Evolutionary conservation across 2,329 filamentous ascomycete species (phyloP).

Genomic region (Diaporthe citrichinensis): DNA sequence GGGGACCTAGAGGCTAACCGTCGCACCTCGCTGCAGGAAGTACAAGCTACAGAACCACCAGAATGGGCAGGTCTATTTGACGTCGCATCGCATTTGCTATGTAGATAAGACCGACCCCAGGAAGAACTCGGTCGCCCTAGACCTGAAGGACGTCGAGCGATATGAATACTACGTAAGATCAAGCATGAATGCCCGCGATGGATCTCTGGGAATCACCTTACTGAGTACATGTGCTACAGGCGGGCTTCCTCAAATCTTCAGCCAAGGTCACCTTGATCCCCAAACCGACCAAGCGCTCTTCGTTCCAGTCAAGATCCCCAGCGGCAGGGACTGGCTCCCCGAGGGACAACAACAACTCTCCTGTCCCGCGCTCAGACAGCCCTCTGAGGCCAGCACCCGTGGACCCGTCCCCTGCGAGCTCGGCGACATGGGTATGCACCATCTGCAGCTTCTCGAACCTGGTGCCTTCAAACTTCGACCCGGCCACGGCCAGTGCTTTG

Average conservation of each 20-base stretch:
- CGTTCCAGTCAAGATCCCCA: slow-evolving; percentile 68
- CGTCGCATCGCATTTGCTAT: slow-evolving; percentile 95
- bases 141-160: slow-evolving; percentile 91
- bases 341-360: slow-evolving; percentile 62
- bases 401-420: slow-evolving; percentile 65
- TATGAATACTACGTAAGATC: slow-evolving; percentile 85
- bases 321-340: slow-evolving; percentile 59
- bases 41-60: slow-evolving; percentile 95
- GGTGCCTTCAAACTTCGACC: slow-evolving; percentile 93
- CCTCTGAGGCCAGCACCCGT: slow-evolving; percentile 58
- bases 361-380: slow-evolving; percentile 59
- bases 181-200: not conserved
- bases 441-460: slow-evolving; percentile 97
- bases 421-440: slow-evolving; percentile 92
- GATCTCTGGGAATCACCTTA: slow-evolving; percentile 11
- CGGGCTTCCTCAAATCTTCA: slow-evolving; percentile 94
- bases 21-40: slow-evolving; percentile 71
- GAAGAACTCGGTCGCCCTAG: slow-evolving; percentile 85
- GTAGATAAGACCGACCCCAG: slow-evolving; percentile 90
- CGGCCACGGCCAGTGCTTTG: slow-evolving; percentile 81
- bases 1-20: not conserved
- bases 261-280: slow-evolving; percentile 91
- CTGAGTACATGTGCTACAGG: slow-evolving; percentile 61
- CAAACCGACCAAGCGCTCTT: slow-evolving; percentile 79
- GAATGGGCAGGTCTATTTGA: slow-evolving; percentile 96